Percentiles rank a stretch among this genome's conserved stretches.
These are phyloP conservation scores for Leccinum barrowsii DNA, from an alignment of 768 basidiomycete species.

Conservation along the genomic window DNA sequence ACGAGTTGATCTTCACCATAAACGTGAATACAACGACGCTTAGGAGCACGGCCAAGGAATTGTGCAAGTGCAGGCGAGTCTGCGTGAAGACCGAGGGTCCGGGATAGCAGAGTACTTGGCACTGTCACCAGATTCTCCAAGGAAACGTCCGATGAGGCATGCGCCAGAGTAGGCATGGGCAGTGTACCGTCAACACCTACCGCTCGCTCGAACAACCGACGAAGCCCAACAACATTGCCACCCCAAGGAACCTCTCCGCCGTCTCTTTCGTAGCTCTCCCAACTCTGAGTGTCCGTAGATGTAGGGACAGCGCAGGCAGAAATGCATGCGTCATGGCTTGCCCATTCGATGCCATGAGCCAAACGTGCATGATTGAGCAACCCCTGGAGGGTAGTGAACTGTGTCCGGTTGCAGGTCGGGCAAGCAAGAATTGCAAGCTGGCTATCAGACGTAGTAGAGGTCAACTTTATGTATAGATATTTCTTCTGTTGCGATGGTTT, in stretches of 20 bases:
- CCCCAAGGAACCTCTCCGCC: slow-evolving; percentile 34
- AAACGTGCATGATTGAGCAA: slow-evolving; percentile 51
- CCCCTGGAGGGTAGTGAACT: slow-evolving; percentile 51
- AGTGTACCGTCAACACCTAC: slow-evolving; percentile 36
- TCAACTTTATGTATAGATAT: slow-evolving; percentile 38
- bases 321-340: slow-evolving; percentile 51
- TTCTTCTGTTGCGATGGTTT: slow-evolving; percentile 33
- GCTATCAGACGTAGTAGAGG: slow-evolving; percentile 26
- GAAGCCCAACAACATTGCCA: slow-evolving; percentile 41
- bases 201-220: slow-evolving; percentile 47
- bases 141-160: not conserved
- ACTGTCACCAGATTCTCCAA: slow-evolving; percentile 6
- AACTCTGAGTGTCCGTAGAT: slow-evolving; percentile 29
- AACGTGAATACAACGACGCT: slow-evolving; percentile 39
- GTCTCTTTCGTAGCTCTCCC: slow-evolving; percentile 37
- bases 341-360: slow-evolving; percentile 45
- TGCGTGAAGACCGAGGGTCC: slow-evolving; percentile 47
- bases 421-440: slow-evolving; percentile 38
- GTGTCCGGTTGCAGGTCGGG: slow-evolving; percentile 41
- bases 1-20: slow-evolving; percentile 32
- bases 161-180: slow-evolving; percentile 6
- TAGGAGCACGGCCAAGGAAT: slow-evolving; percentile 44
- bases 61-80: slow-evolving; percentile 50
- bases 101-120: slow-evolving; percentile 40
- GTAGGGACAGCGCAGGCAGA: slow-evolving; percentile 40